A percentile compares a stretch with the other conserved stretches of the same genome.
Evolutionary conservation across 148 eudicot genomes (phyloP).

Genomic region (Nepenthes gracilis): DNA sequence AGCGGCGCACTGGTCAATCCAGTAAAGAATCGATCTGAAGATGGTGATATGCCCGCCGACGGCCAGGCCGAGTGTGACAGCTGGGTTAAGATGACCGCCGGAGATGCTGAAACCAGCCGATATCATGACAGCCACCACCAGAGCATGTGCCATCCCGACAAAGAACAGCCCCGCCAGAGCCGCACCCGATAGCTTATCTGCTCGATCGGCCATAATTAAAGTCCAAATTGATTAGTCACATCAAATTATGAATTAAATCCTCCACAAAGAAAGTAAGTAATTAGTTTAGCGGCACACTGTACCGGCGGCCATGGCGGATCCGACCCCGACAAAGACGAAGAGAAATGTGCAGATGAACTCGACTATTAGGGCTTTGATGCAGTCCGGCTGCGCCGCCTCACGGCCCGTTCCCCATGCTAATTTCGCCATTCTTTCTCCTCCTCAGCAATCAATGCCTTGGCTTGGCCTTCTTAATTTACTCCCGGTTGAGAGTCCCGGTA

Average conservation of each 20-base stretch:
- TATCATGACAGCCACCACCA: slow-evolving; percentile 80
- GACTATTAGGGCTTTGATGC: slow-evolving; percentile 67
- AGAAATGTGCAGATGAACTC: slow-evolving; percentile 89
- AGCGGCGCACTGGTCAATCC: slow-evolving; percentile 77
- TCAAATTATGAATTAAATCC: too few relatives aligned
- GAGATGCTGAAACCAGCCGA: slow-evolving; percentile 76
- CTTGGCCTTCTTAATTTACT: too few relatives aligned
- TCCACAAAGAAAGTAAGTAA: not conserved
- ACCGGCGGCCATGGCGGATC: slow-evolving; percentile 79
- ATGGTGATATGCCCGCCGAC: slow-evolving; percentile 80
- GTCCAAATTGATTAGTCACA: too few relatives aligned
- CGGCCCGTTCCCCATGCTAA: slow-evolving; percentile 52
- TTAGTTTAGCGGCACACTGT: not conserved
- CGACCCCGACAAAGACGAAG: slow-evolving; percentile 85
- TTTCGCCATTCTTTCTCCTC: slow-evolving; percentile 39
- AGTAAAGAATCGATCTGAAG: slow-evolving; percentile 53
- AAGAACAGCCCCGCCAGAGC: slow-evolving; percentile 58
- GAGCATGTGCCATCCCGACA: slow-evolving; percentile 69
- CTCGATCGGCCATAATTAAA: not conserved
- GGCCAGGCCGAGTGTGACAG: slow-evolving; percentile 69
- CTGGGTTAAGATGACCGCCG: slow-evolving; percentile 87
- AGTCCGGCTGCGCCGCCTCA: slow-evolving; percentile 55
- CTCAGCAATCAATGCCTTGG: too few relatives aligned
- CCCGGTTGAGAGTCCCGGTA: too few relatives aligned
- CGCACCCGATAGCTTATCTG: slow-evolving; percentile 44